phyloP scores from a whole-genome alignment of 83 land plant genomes.

The Picea mariana region DNA sequence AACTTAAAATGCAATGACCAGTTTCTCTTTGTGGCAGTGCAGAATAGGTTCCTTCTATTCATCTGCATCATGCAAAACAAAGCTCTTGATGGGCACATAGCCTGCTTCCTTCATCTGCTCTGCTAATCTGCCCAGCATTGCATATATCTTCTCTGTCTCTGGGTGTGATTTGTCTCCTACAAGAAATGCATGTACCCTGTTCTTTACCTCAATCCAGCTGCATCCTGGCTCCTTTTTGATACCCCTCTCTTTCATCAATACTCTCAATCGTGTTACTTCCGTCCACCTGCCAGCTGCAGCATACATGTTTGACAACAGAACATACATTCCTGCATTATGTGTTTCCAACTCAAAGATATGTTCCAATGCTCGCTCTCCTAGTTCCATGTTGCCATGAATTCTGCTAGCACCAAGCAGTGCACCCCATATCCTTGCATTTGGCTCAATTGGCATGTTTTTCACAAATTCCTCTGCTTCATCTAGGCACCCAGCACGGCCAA shows the following conservation, averaged over 20 bases:
- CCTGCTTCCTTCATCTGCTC: conserved; percentile 42
- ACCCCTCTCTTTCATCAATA: background rate
- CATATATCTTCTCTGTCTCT: conserved; percentile 42
- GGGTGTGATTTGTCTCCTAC: no score
- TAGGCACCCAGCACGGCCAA: background rate
- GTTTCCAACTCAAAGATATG: background rate
- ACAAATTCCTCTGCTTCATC: background rate
- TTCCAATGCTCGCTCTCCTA: background rate
- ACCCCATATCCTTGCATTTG: background rate
- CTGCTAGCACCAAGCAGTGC: background rate
- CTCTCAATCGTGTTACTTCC: background rate
- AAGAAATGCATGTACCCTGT: background rate
- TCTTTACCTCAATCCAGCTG: background rate
- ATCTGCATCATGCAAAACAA: conserved; percentile 34
- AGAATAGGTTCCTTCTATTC: conserved; percentile 39
- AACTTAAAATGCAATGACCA: conserved; percentile 43
- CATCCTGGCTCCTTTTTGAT: background rate
- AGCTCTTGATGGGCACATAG: conserved; percentile 39
- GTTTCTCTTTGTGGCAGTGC: conserved; percentile 54
- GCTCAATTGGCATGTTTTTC: background rate
- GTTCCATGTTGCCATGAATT: background rate
- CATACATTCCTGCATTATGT: background rate
- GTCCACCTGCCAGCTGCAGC: background rate
- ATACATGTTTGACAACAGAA: background rate
- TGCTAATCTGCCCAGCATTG: conserved; percentile 33